Percentiles rank a stretch among this genome's conserved stretches.
Evolutionary conservation across 495 filamentous ascomycete species (phyloP).

Genomic region (Lophium mytilinum): DNA sequence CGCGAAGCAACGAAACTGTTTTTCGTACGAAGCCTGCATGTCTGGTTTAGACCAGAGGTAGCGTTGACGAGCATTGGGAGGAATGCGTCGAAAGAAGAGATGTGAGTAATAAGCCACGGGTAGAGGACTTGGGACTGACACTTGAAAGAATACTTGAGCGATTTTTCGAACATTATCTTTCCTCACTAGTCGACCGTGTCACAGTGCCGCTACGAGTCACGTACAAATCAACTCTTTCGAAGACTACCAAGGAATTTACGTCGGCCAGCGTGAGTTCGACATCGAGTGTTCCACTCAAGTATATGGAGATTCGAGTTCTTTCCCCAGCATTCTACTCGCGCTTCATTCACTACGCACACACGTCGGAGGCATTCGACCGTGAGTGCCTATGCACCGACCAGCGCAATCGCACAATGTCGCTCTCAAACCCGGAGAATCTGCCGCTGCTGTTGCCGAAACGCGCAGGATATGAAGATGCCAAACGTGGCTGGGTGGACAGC

Average conservation of each 20-base stretch:
- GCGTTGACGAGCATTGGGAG: conserved; percentile 43
- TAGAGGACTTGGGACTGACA: neutral
- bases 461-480: neutral
- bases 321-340: conserved; percentile 54
- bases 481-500: conserved; percentile 6
- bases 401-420: conserved; percentile 44
- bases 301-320: conserved; percentile 44
- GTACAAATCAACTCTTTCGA: conserved; percentile 42
- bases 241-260: conserved; percentile 8
- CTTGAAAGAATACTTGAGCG: conserved; percentile 38
- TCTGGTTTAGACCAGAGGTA: conserved; percentile 53
- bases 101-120: conserved; percentile 1
- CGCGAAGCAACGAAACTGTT: conserved; percentile 48
- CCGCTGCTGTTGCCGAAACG: conserved; percentile 18
- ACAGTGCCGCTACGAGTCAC: conserved; percentile 36
- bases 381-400: conserved; percentile 36
- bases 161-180: conserved; percentile 46
- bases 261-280: neutral
- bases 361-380: conserved; percentile 43
- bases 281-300: conserved; percentile 2
- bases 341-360: conserved; percentile 46
- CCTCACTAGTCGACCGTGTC: conserved; percentile 38
- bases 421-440: conserved; percentile 42
- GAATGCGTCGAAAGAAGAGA: conserved; percentile 38
- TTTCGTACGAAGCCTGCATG: conserved; percentile 44